These are phyloP conservation scores for Leccinum aurantiacum DNA, from an alignment of 768 basidiomycete species.

Conservation along the genomic window DNA sequence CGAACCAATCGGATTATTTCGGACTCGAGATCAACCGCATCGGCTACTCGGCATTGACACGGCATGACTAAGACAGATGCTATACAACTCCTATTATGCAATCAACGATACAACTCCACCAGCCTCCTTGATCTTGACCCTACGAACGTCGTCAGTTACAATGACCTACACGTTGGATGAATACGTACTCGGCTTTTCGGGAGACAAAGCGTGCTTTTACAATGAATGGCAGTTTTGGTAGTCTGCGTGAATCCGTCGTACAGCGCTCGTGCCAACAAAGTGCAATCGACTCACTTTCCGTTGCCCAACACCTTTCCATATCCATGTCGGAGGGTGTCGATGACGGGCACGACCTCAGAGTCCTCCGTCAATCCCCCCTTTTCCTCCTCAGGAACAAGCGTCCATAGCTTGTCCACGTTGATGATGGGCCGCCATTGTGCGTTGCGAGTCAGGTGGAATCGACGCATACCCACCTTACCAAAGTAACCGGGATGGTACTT, in stretches of 20 bases:
- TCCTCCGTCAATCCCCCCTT: conserved; percentile 70
- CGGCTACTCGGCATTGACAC: neutral
- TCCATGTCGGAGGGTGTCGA: conserved; percentile 81
- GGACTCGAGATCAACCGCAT: too few relatives aligned
- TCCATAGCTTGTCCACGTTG: conserved; percentile 98
- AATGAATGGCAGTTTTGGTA: conserved; percentile 92
- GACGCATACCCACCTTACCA: conserved; percentile 99
- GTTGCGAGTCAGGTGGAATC: conserved; percentile 94
- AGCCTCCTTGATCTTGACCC: conserved; percentile 85
- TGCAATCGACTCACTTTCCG: conserved; percentile 61
- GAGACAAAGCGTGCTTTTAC: conserved; percentile 98
- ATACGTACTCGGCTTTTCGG: conserved; percentile 70
- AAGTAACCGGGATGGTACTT: conserved; percentile 99
- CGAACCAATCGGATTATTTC: neutral
- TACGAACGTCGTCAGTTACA: conserved; percentile 25
- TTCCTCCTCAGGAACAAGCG: conserved; percentile 82
- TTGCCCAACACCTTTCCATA: conserved; percentile 96
- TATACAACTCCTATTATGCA: conserved; percentile 49
- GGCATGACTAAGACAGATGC: conserved; percentile 20
- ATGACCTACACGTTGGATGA: neutral
- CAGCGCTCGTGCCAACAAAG: neutral
- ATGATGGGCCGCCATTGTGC: conserved; percentile 90
- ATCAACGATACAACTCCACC: conserved; percentile 88
- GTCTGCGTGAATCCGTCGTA: conserved; percentile 40
- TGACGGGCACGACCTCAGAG: conserved; percentile 90